Evolutionary conservation across 1,139 yeast genomes (phyloP), one percentile per base, ranked within the genome.

Genomic region (Debaryomycetaceae sp.): DNA sequence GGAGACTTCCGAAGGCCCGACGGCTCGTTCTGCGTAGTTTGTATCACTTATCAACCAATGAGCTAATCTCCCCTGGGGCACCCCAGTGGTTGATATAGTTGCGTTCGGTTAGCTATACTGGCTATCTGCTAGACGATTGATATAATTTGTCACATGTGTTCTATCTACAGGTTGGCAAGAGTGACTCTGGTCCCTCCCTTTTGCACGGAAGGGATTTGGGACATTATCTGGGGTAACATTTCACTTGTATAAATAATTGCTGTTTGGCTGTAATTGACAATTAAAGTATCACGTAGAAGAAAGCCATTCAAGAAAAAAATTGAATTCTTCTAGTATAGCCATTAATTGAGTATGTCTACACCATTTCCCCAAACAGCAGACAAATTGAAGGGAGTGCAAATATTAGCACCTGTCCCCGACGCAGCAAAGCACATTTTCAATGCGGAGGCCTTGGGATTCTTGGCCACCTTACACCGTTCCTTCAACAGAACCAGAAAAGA

Each of bases 381-480:
- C 54, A 68, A 76, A 54, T 65, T 84, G 45, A 75, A 81, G 47
- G 87, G 87, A 51, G 89, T 86, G 49, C 74, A 83, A 59, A 68
- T 86, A 49, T 64, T 80, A 51, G 93, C 86, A 24, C 80, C 83
- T 43, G 68, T 86, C 44, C 85, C 85, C 42, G 68, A 67, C 48
- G 68, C 66, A 39, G 83, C 89, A 30, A 72, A 75, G 57, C 85
- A 80, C 64, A 80, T 86, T 55, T 74, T 83, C 57, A 80, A 84
- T 46, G 69, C 78, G 11, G 90, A 84, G 51, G 89, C 93, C 2
- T 68, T 86, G 46, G 87, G 83, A 20, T 82, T 86, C 56, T 76
- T 86, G 45, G 89, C 90, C 22, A 78, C 85, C 36, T 76, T 86
- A 49, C 93, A 86, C 66, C 80, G 91, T 57, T 72, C 83, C 44